Conservation (phyloP, 2,329 filamentous ascomycete genomes). For the Trichoderma koningii region DNA sequence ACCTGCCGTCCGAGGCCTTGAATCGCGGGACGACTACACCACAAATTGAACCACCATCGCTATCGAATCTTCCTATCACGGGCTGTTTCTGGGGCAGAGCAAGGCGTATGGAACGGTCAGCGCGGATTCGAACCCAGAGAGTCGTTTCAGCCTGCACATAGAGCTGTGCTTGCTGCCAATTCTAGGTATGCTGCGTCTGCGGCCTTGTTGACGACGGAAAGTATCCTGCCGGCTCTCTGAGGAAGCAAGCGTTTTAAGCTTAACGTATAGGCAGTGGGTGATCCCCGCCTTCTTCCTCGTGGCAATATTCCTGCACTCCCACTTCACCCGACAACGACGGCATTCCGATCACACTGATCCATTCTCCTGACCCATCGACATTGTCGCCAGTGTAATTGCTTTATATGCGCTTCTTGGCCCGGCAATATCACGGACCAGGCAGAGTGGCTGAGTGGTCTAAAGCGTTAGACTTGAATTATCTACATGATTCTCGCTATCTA, state of each 20-base stretch:
- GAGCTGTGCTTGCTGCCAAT: conserved; percentile 15
- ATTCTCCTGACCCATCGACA: too few species aligned
- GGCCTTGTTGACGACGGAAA: neutral
- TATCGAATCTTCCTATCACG: conserved; percentile 4
- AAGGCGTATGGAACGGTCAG: neutral
- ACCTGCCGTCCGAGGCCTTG: too few species aligned
- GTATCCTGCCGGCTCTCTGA: neutral
- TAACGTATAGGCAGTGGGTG: too few species aligned
- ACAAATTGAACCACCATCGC: neutral
- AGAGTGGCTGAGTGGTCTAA: conserved; percentile 28
- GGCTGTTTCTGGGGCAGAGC: neutral
- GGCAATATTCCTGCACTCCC: neutral
- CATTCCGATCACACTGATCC: too few species aligned
- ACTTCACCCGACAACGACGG: neutral
- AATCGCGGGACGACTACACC: neutral
- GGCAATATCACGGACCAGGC: conserved; percentile 6
- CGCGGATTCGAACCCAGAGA: neutral
- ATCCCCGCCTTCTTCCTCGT: neutral
- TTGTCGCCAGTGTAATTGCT: too few species aligned
- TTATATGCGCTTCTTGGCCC: neutral
- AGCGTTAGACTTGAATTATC: conserved; percentile 27
- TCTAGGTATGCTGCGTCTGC: conserved; percentile 9
- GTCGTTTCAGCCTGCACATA: neutral
- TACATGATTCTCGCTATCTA: conserved; percentile 25
- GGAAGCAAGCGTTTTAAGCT: too few species aligned